Evolutionary conservation across 2,329 filamentous ascomycete species (phyloP), one percentile per base, ranked within the genome.

Genomic region (Ascochyta koolunga): DNA sequence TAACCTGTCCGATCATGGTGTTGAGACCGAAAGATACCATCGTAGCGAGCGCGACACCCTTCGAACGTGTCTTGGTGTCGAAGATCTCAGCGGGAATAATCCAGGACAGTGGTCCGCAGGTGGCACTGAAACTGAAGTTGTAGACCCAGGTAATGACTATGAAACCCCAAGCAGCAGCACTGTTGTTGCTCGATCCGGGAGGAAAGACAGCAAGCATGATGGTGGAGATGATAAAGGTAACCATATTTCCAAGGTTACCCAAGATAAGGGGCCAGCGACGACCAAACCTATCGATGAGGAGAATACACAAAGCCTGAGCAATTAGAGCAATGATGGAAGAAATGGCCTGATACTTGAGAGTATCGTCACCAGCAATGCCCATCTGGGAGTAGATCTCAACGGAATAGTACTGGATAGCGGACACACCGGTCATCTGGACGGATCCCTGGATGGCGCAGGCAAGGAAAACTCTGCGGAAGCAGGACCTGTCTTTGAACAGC

Each of bases 141-240:
- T 90, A 93, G 1, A 90, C 70, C 89, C 89, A 93, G 1, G 89
- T 93, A 64, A 84, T 81, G 65, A 86, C 82, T 57, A 93, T 93
- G 74, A 93, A 93, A 1, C 85, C 88, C 87, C 88, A 90, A 6
- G 82, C 80, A 1, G 87, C 87, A 5, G 79, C 77, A 35, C 74
- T 75, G 54, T 85, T 85, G 52, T 79, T 76, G 40, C 72, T 74
- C 1, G 72, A 73, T 2, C 81, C 78, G 1, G 88, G 83, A 1
- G 89, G 89, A 72, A 87, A 92, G 72, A 73, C 71, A 9, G 82
- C 82, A 9, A 86, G 71, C 47, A 85, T 69, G 11, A 80, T 75
- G 0, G 80, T 82, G 2, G 87, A 86, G 44, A 91, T 82, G 72
- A 91, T 86, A 72, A 92, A 93, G 31, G 84, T 88, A 11, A 89